Base-by-base conservation (phyloP, 371 early-diverging fungal genomes). In the Mucor mucedo region DNA sequence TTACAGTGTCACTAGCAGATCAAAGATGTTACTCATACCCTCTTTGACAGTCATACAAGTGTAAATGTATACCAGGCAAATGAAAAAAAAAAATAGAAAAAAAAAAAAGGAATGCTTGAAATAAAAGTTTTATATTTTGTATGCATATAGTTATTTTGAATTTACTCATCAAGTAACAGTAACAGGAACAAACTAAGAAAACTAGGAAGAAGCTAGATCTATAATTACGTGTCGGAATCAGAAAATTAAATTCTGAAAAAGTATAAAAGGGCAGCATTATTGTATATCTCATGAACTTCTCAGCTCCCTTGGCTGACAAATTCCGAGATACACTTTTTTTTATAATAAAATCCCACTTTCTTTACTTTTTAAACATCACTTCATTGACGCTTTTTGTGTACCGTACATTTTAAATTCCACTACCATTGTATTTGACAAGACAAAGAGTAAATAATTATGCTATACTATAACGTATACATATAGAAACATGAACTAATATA, bases 271-370 rank as follows among this genome's bases (percentile, higher is more conserved):
- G 32, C 21, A 13, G 21, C 16, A 9, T 42, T 38, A 55, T 50
- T 50, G 54, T 60, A 39, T 33, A 60, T 30, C 35, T 27, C 3
- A 60, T 60, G 59, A 62, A 55, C 63, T 58, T 73, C 60, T 79
- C 79, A 79, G 76, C 79, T 70, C 67, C 72, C 67, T 74, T 73
- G 71, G 77, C 77, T 77, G 77, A 77, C 78, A 66, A 74, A 71
- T 59, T 72, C 66, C 62, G 70, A 65, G 65, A 64, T 62, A 76
- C 77, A 65, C 70, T 74, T 74, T 70, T 68, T 66, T 75, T 72
- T 54, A 41, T 49, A 66, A 66, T 47, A 56, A 67, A 62, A 14
- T 59, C 70, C 60, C 33, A 45, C 52, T 58, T 38, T 50, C 21
- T 55, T 4, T 52, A 64, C n/a, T 72, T 44, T 59, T 68, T 62